Evolutionary conservation across 768 basidiomycete genomes (phyloP).

Genomic region (Russula virescens): DNA sequence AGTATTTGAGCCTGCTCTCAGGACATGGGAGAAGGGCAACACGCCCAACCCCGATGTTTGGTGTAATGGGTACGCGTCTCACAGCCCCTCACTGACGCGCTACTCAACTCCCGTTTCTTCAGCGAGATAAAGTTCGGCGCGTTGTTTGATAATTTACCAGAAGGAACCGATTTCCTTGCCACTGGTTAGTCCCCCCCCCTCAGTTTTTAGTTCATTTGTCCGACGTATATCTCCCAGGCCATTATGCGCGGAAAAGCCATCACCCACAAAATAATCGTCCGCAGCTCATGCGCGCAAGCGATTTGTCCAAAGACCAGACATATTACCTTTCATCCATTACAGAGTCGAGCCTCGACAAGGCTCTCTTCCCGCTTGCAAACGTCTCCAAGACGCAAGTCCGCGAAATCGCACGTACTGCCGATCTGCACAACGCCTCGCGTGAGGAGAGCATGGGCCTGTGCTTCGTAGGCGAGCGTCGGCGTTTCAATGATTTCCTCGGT

Average conservation of each 20-base stretch:
- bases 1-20: slow-evolving; percentile 84
- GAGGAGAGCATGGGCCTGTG: slow-evolving; percentile 93
- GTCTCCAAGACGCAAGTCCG: slow-evolving; percentile 69
- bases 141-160: slow-evolving; percentile 57
- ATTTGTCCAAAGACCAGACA: slow-evolving; percentile 80
- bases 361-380: slow-evolving; percentile 72
- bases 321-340: slow-evolving; percentile 83
- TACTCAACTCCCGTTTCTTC: not conserved
- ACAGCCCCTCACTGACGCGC: not conserved
- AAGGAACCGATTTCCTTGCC: slow-evolving; percentile 59
- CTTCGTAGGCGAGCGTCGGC: slow-evolving; percentile 79
- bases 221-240: slow-evolving; percentile 44
- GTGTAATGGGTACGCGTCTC: slow-evolving; percentile 69
- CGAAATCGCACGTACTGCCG: slow-evolving; percentile 54
- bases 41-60: slow-evolving; percentile 93
- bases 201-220: not conserved
- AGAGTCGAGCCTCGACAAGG: slow-evolving; percentile 55
- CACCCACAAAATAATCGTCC: slow-evolving; percentile 28
- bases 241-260: slow-evolving; percentile 73
- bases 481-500: slow-evolving; percentile 73
- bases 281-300: slow-evolving; percentile 40
- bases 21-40: slow-evolving; percentile 66
- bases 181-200: slow-evolving; percentile 49
- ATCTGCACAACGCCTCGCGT: slow-evolving; percentile 66
- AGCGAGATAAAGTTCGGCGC: slow-evolving; percentile 93